Base-by-base conservation (phyloP, 306 rosid species). In the Malus sylvestris region DNA sequence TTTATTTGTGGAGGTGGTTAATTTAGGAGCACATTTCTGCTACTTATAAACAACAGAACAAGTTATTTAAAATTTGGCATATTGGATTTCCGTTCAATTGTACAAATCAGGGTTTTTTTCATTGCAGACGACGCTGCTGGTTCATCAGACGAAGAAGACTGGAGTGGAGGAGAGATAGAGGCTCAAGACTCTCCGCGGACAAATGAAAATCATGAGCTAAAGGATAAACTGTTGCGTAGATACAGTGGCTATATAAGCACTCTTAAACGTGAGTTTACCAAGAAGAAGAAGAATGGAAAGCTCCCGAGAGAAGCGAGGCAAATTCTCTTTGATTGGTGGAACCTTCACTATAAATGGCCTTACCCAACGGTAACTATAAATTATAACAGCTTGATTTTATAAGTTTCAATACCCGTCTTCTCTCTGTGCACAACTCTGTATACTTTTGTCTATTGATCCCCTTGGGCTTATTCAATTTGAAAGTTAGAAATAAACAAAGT, bases 271-370 rank as follows among this genome's bases (percentile, higher is more conserved):
- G 92, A 89, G 70, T 87, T 93, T 46, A 88, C 88, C 6, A 89
- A 83, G 79, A 84, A 78, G 57, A 88, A 87, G 83, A 93, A 86
- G 87, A 88, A 86, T 71, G 92, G 84, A 55, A 89, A 82, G 75
- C 89, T 93, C 58, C 97, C 97, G 0, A 89, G 80, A 73, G 93
- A 92, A 65, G 93, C 97, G 6, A 90, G 76, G 67, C 78, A 87
- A 79, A 86, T 76, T 67, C 83, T 93, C 55, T 86, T 81, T 33
- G 85, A 87, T 62, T 93, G 97, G 97, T 93, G 97, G 97, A 80
- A 83, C 77, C 22, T 82, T 81, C 96, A 93, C 83, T 81, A 79
- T 63, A 87, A 85, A 79, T 93, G 97, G 97, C 97, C 97, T 5
- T 93, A 93, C 77, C 96, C 97, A 16, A 90, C 96, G 75, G 97